Evolutionary conservation across 352 stramenopile species (phyloP).

Genomic region (Globisporangium nagaii): DNA sequence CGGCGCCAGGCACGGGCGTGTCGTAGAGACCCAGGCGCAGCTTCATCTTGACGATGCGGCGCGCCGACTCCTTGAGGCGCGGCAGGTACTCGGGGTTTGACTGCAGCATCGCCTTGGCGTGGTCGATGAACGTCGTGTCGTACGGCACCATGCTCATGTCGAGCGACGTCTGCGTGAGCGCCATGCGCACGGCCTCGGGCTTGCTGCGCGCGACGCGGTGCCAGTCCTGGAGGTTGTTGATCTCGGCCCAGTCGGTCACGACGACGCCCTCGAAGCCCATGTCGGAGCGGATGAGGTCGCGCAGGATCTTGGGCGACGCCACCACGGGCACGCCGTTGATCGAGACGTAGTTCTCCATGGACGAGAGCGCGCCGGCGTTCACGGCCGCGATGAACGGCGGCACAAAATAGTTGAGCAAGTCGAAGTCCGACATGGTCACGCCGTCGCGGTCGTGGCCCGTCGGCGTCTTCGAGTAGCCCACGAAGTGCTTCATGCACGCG

Average conservation of each 20-base stretch:
- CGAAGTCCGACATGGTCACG: conserved; percentile 69
- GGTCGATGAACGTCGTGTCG: conserved; percentile 46
- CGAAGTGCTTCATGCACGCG: conserved; percentile 89
- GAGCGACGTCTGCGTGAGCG: conserved; percentile 71
- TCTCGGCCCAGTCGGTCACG: conserved; percentile 92
- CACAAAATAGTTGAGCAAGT: conserved; percentile 83
- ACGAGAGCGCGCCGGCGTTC: conserved; percentile 69
- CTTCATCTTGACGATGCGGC: conserved; percentile 74
- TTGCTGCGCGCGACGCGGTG: conserved; percentile 48
- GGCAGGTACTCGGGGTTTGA: conserved; percentile 24
- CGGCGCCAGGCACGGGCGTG: conserved; percentile 40
- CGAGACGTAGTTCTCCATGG: conserved; percentile 94
- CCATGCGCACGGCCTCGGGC: conserved; percentile 57
- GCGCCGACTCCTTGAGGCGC: conserved; percentile 52
- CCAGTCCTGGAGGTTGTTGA: conserved; percentile 80
- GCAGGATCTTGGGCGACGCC: conserved; percentile 70
- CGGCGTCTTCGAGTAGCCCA: conserved; percentile 81
- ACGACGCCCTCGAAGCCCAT: conserved; percentile 86
- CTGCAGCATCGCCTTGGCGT: conserved; percentile 31
- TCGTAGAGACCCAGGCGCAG: conserved; percentile 67
- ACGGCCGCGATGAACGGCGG: conserved; percentile 81
- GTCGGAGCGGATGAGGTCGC: conserved; percentile 73
- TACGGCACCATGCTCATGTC: conserved; percentile 91
- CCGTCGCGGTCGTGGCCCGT: conserved; percentile 77
- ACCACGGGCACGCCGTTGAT: conserved; percentile 90